Evolutionary conservation across 1,284 basidiomycete genomes (phyloP).

Genomic region (Malassezia yamatoensis): DNA sequence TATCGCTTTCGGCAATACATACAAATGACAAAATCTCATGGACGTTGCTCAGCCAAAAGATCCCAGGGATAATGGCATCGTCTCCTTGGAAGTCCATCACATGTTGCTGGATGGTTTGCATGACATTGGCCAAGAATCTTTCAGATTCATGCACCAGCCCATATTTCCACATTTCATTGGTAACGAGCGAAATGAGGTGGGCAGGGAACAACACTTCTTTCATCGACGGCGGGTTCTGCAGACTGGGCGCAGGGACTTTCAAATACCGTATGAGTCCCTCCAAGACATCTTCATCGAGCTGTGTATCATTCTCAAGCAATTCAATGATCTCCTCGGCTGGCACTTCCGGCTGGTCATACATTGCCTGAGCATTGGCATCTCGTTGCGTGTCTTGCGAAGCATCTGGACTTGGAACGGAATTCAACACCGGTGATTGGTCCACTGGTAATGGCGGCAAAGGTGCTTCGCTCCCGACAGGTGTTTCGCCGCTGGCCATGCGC

Average conservation of each 20-base stretch:
- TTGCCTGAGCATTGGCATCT: not conserved
- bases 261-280: constrained; percentile 79
- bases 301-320: constrained; percentile 80
- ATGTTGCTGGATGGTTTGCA: constrained; percentile 94
- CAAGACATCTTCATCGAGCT: constrained; percentile 85
- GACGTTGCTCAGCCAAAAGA: constrained; percentile 99
- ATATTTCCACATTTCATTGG: constrained; percentile 99
- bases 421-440: too few relatives aligned
- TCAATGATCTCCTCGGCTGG: constrained; percentile 89
- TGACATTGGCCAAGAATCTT: constrained; percentile 93
- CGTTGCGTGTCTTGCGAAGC: not conserved
- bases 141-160: constrained; percentile 94
- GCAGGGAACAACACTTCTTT: constrained; percentile 99
- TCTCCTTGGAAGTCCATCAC: constrained; percentile 90
- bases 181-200: constrained; percentile 93
- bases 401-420: too few relatives aligned
- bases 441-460: not conserved
- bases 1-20: constrained; percentile 94
- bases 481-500: not conserved
- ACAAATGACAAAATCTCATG: constrained; percentile 99
- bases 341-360: constrained; percentile 57
- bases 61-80: constrained; percentile 87
- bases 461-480: not conserved
- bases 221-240: constrained; percentile 79
- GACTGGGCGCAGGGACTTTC: constrained; percentile 82